phyloP scores from a whole-genome alignment of 2,329 filamentous ascomycete genomes.

The Gyromitra esculenta region DNA sequence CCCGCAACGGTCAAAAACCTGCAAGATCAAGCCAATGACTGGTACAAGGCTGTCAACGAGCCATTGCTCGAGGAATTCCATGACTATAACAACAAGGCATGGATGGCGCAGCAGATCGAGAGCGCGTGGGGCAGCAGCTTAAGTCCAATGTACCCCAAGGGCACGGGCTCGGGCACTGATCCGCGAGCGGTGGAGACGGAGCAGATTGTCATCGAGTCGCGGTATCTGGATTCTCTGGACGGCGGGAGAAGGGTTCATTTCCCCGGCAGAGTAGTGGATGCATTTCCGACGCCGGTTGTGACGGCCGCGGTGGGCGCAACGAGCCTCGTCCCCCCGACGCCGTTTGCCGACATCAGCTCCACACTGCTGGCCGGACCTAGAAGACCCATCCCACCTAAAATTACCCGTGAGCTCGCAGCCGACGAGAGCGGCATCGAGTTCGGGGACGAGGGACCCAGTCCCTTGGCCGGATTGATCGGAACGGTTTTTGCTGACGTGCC shows the following conservation, averaged over 20 bases:
- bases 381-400: not conserved
- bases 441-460: not conserved
- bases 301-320: not conserved
- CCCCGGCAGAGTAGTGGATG: not conserved
- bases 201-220: not conserved
- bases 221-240: not conserved
- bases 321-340: not conserved
- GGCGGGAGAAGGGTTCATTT: not conserved
- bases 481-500: not conserved
- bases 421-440: not conserved
- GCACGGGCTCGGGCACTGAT: not conserved
- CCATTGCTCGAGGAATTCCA: not conserved
- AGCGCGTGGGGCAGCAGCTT: not conserved
- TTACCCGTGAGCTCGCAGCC: not conserved
- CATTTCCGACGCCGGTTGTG: not conserved
- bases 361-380: not conserved
- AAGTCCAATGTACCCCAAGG: not conserved
- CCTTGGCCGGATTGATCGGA: not conserved
- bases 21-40: not conserved
- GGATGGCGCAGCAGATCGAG: slow-evolving; percentile 2
- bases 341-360: not conserved
- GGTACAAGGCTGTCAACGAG: not conserved
- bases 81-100: slow-evolving; percentile 1
- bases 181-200: not conserved
- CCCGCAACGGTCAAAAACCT: not conserved